Base-by-base conservation (phyloP, 208 protist genomes). In the Crithidia acanthocephali region DNA sequence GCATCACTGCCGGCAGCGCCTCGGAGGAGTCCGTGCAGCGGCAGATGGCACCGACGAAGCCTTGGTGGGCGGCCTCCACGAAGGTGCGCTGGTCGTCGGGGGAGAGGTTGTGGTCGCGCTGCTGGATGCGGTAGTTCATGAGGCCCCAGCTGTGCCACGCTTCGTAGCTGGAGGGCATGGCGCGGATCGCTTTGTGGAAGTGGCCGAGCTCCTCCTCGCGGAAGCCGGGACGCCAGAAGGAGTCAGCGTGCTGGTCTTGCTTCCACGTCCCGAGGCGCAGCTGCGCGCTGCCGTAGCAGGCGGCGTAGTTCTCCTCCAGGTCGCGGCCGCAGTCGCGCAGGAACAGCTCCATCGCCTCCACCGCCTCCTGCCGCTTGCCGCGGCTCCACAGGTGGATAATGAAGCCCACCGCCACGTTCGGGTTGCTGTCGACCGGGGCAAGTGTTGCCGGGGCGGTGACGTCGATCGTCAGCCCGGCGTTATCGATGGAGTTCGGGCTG, bases 121-220 rank as follows among this genome's bases (percentile, higher is more conserved):
- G 92, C 80, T 95, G 90, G 30, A 97, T 83, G 75, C 90, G 91
- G 80, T 99, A 99, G 88, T 99, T 99, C 73, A 98, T 93, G 13
- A 99, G 76, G 30, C 98, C 98, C 97, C 97, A 99, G 72, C 88
- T 93, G 76, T 99, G 98, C 98, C 98, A 99, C 68, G 98, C 98
- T 76, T 96, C 93, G 70, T 83, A 91, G 83, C 87, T 94, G 40
- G 72, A 69, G 18, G 93, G 90, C 33, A 87, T 66, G 6, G 90
- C 84, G 27, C 90, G 86, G 52, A 97, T 94, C 20, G 93, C 93
- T 52, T 87, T 81, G 84, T 94, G 88, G 50, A 95, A 89, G 77
- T 95, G 93, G 9, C 71, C 74, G 16, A 96, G 69, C 45, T 91
- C 75, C 57, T 91, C 84, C 20, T 95, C 86, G 8, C 86, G 83